Evolutionary conservation across 2,329 filamentous ascomycete species (phyloP), one percentile per base, ranked within the genome.

Genomic region (Trichoderma sp.): DNA sequence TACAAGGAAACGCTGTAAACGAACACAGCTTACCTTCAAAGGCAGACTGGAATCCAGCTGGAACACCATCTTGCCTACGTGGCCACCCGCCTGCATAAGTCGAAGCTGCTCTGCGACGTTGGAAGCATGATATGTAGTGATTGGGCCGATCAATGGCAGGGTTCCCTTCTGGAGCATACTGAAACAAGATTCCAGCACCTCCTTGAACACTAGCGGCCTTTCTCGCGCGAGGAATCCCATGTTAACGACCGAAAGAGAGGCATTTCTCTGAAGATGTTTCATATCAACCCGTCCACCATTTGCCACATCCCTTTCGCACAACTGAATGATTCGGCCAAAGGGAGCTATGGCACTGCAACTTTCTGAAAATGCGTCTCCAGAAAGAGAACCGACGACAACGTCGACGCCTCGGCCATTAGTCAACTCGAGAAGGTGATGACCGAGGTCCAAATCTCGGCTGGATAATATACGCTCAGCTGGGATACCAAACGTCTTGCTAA

Each of bases 381-480:
- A 68, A 32, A 73, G 74, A 6, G 79, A 80, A 63, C 81, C 81
- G 1, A 83, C 74, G 0, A 80, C 77, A 4, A 79, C 71, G 26
- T 78, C 76, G 18, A 80, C 76, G 26, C 78, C 75, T 32, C 73
- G 64, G 12, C 75, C 65, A 36, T 73, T 68, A 1, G 77, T 79
- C 8, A 72, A 65, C 15, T 71, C 60, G 26, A 75, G 56, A 28
- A 80, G 73, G 1, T 74, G 75, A 12, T 72, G 56, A 2, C 74
- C 75, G 36, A 82, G 80, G 0, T 73, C 67, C 3, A 71, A 60
- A 53, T 76, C 74, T 7, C 76, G 73, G 53, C 75, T 77, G 4
- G 74, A 75, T 56, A 81, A 77, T 3, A 82, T 78, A 43, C 78
- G 78, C 12, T 73, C 67, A 28, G 73, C 61, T 1, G 76, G 75